Evolutionary conservation across 345 rosid genomes (phyloP).

Genomic region (Nephelium lappaceum): DNA sequence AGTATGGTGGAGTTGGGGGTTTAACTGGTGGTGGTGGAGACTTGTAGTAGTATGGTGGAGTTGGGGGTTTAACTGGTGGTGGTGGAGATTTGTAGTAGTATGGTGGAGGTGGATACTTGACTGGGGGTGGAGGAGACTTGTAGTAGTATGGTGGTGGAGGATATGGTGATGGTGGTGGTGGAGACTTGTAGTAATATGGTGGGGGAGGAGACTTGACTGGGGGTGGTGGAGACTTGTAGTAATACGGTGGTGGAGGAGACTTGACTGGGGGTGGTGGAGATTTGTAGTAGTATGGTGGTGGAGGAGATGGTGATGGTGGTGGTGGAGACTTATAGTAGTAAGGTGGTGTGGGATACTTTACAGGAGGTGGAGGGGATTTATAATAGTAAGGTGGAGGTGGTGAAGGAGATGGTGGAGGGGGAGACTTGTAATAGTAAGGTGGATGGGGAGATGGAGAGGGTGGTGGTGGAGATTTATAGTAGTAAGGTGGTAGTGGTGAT

Average conservation of each 20-base stretch:
- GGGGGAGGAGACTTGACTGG: constrained; percentile 2
- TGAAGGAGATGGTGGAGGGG: constrained; percentile 27
- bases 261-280: too few species aligned
- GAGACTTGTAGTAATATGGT: constrained; percentile 24
- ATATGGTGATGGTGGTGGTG: constrained; percentile 23
- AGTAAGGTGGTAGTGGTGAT: constrained; percentile 47
- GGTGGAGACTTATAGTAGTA: constrained; percentile 40
- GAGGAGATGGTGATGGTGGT: too few species aligned
- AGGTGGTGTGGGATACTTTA: constrained; percentile 27
- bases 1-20: constrained; percentile 22
- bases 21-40: constrained; percentile 31
- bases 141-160: constrained; percentile 51
- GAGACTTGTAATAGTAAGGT: constrained; percentile 20
- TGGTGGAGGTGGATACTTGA: constrained; percentile 41
- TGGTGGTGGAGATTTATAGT: constrained; percentile 64
- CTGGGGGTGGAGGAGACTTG: constrained; percentile 59
- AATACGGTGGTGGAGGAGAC: too few species aligned
- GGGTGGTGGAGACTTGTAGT: constrained; percentile 13
- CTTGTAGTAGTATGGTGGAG: constrained; percentile 16
- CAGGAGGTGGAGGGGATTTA: constrained; percentile 48
- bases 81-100: constrained; percentile 62
- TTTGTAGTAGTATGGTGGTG: too few species aligned
- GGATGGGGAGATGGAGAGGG: constrained; percentile 34
- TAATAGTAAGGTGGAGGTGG: constrained; percentile 30
- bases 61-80: constrained; percentile 44